Evolutionary conservation across 1,284 basidiomycete genomes (phyloP).

Genomic region (Sanghuangporus baumii): DNA sequence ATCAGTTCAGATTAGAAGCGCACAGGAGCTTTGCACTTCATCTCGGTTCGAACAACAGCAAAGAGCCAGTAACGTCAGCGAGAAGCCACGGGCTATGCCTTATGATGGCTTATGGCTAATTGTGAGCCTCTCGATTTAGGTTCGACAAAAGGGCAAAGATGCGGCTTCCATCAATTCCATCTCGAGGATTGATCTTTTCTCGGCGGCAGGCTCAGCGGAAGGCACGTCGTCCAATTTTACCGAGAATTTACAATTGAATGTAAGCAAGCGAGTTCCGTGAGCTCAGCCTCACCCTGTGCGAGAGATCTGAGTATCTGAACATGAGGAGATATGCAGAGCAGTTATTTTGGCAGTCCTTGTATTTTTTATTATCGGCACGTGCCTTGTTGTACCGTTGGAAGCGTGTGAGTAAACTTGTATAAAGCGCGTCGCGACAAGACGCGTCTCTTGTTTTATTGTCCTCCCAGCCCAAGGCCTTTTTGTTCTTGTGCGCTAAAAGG

Average conservation of each 20-base stretch:
- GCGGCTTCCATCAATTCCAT: not conserved
- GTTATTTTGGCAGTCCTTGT: not conserved
- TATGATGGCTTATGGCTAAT: not conserved
- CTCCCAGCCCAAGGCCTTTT: not conserved
- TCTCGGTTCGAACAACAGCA: not conserved
- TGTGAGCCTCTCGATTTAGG: not conserved
- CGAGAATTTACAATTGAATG: not conserved
- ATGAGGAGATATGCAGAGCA: not conserved
- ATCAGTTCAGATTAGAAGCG: not conserved
- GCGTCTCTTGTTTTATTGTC: not conserved
- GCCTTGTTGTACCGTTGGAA: not conserved
- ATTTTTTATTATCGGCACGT: not conserved
- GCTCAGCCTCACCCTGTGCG: not conserved
- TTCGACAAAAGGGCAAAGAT: not conserved
- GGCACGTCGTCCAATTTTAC: not conserved
- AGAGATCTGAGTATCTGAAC: not conserved
- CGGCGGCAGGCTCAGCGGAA: not conserved
- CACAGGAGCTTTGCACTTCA: not conserved
- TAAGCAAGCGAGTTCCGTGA: not conserved
- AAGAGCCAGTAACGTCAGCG: not conserved
- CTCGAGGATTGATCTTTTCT: not conserved
- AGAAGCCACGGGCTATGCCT: not conserved
- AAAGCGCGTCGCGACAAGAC: slow-evolving; percentile 3
- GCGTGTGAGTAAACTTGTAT: not conserved
- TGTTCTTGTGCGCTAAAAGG: slow-evolving; percentile 2